Evolutionary conservation across 225 moss, liverwort and hornwort genomes (phyloP), one percentile per base, ranked within the genome.

Genomic region (Bryum argenteum): DNA sequence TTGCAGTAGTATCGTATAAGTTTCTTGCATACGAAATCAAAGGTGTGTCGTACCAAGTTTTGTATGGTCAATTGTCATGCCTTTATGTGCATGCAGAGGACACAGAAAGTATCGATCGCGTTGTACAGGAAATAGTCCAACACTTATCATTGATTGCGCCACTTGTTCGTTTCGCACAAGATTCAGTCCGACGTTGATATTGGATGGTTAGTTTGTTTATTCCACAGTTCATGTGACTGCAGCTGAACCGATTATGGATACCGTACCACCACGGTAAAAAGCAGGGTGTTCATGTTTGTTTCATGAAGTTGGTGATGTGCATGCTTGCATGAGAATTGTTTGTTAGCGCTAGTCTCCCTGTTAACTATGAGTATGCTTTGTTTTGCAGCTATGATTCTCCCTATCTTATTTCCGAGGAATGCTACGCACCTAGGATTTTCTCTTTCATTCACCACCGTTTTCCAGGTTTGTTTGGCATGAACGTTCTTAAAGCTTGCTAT

Each of bases 331-430:
- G 38, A 22, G 40, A 3, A 41, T 22, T 10, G 38, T 26, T 66
- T 54, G 44, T 10, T 55, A 41, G 10, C 24, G 17, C 14, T 33
- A 71, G 8, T 28, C 40, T 39, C 18, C 33, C 33, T 76, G 47
- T 58, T n/a, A 57, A 54, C 22, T 21, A 51, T 8, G 14, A 53
- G 26, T 15, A 43, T 61, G 55, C 17, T 33, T 18, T 71, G 48
- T 38, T 57, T 75, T 78, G 82, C 75, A 78, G 74, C 74, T 75
- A 75, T 71, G 63, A 20, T 78, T 63, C 38, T 67, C 61, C 63
- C 26, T 61, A 22, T 75, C 38, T 71, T 75, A 58, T 53, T 63
- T 44, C 67, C 44, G 78, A 78, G 51, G 67, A 43, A 55, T 58
- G 38, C 17, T 71, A 23, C 57, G 15, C 56, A 12, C 65, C 47